phyloP scores from a whole-genome alignment of 2,329 filamentous ascomycete species.

The Pseudomassariella vexata region DNA sequence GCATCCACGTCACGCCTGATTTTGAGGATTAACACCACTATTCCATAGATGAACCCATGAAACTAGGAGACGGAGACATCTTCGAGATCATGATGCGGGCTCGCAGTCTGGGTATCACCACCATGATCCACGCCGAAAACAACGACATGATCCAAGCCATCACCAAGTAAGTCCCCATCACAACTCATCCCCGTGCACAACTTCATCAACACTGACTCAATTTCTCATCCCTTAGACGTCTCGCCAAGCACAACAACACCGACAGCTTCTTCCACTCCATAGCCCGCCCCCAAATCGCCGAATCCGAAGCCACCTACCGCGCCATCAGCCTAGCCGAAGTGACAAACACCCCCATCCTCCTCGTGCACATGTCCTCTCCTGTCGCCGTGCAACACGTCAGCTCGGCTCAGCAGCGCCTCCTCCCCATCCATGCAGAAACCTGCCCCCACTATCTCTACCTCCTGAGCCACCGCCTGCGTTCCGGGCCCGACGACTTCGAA shows the following conservation, averaged over 20 bases:
- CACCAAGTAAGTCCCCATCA: conserved; percentile 23
- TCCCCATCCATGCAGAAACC: conserved; percentile 51
- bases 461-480: conserved; percentile 32
- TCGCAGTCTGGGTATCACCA: conserved; percentile 35
- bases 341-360: conserved; percentile 43
- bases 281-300: conserved; percentile 36
- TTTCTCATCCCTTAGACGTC: conserved; percentile 11
- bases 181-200: too few relatives aligned
- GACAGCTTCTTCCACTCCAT: conserved; percentile 38
- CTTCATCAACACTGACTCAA: too few relatives aligned
- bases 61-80: conserved; percentile 30
- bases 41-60: conserved; percentile 25
- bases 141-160: conserved; percentile 38
- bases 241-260: conserved; percentile 8
- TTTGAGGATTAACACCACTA: too few relatives aligned
- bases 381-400: conserved; percentile 42
- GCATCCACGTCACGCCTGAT: not conserved
- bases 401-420: conserved; percentile 40
- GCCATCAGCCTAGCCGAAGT: conserved; percentile 43
- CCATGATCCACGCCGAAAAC: conserved; percentile 44
- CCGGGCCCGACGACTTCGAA: conserved; percentile 29
- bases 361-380: conserved; percentile 46
- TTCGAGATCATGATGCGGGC: conserved; percentile 34
- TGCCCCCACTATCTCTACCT: conserved; percentile 54
- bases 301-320: conserved; percentile 44